These are phyloP conservation scores for Pleurotus sapidus DNA, from an alignment of 768 basidiomycete species.

Conservation along the genomic window DNA sequence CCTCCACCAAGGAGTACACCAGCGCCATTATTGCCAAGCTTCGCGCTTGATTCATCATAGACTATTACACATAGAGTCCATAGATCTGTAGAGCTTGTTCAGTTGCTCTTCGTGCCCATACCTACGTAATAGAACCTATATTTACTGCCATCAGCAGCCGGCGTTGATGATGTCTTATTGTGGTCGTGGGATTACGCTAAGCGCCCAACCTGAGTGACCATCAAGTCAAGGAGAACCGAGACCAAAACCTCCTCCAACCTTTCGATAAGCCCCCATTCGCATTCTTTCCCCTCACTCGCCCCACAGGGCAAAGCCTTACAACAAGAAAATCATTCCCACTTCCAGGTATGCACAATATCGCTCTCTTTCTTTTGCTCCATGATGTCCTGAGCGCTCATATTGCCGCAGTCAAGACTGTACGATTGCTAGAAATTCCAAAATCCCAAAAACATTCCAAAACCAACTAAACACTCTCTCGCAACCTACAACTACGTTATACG, in stretches of 20 bases:
- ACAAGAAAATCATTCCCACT: conserved; percentile 35
- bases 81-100: neutral
- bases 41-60: conserved; percentile 19
- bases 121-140: neutral
- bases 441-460: conserved; percentile 49
- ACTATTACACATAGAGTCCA: conserved; percentile 6
- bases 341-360: conserved; percentile 9
- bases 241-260: conserved; percentile 42
- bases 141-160: neutral
- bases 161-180: neutral
- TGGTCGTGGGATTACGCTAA: conserved; percentile 3
- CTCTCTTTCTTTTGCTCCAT: neutral
- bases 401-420: conserved; percentile 26
- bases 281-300: conserved; percentile 76
- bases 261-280: conserved; percentile 40
- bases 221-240: conserved; percentile 34
- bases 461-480: conserved; percentile 39
- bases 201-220: conserved; percentile 21
- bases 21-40: conserved; percentile 81
- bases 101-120: no score
- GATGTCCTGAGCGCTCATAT: conserved; percentile 1
- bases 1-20: conserved; percentile 88
- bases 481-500: conserved; percentile 51
- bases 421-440: conserved; percentile 28
- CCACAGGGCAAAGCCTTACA: conserved; percentile 85